Conservation (phyloP, 2,329 filamentous ascomycete genomes). For the Dothideomycetes sp. region DNA sequence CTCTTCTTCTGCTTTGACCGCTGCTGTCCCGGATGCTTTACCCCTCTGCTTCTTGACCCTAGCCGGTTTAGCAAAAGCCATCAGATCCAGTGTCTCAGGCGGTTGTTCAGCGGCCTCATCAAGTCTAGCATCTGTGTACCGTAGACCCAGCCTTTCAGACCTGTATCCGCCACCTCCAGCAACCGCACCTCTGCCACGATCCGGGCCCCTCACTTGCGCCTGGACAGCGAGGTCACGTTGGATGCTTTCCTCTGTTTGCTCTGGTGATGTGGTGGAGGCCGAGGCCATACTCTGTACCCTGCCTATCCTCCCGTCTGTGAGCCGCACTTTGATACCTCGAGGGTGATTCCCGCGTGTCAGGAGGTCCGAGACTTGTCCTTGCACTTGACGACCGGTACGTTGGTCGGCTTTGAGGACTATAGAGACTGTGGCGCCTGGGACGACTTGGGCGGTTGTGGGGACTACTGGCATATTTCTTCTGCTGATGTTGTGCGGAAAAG, state of each 20-base stretch:
- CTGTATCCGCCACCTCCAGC: not conserved
- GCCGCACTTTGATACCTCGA: slow-evolving; percentile 66
- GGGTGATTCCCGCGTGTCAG: slow-evolving; percentile 66
- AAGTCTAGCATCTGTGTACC: slow-evolving; percentile 11
- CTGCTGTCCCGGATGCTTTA: slow-evolving; percentile 12
- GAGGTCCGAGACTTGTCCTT: slow-evolving; percentile 54
- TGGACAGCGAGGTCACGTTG: not conserved
- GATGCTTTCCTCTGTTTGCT: not conserved
- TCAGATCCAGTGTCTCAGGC: slow-evolving; percentile 35
- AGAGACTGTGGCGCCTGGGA: slow-evolving; percentile 53
- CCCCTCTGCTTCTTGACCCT: slow-evolving; percentile 19
- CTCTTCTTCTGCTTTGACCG: slow-evolving; percentile 8
- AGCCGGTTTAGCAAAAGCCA: slow-evolving; percentile 37
- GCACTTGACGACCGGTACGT: slow-evolving; percentile 59
- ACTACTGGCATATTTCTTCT: slow-evolving; percentile 12
- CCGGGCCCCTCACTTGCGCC: not conserved
- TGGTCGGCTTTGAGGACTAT: slow-evolving; percentile 71
- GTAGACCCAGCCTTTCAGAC: slow-evolving; percentile 5
- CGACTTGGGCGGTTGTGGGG: slow-evolving; percentile 33
- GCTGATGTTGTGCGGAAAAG: not conserved
- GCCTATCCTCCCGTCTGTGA: slow-evolving; percentile 60
- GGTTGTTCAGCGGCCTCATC: slow-evolving; percentile 21
- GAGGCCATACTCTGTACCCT: slow-evolving; percentile 53
- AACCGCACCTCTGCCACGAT: slow-evolving; percentile 4
- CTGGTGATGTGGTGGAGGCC: not conserved